These are phyloP conservation scores for Comarum palustre DNA, from an alignment of 306 rosid species.

Conservation along the genomic window DNA sequence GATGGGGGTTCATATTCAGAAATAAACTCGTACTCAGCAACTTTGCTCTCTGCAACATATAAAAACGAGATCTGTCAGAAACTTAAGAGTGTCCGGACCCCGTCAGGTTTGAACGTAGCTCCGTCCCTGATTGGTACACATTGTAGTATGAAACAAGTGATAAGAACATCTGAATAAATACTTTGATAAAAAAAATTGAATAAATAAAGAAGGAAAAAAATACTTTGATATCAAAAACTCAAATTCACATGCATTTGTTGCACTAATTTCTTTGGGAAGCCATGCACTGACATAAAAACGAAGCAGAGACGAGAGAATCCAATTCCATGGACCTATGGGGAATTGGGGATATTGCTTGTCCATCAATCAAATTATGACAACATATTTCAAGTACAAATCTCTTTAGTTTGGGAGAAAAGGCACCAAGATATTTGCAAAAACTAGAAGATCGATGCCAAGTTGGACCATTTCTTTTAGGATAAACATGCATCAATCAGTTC, in stretches of 20 bases:
- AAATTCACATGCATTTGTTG: too few relatives aligned
- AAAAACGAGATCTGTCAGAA: too few relatives aligned
- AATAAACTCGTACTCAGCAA: too few relatives aligned
- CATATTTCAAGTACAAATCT: background rate
- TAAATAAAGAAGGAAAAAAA: too few relatives aligned
- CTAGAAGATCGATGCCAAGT: background rate
- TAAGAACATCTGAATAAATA: too few relatives aligned
- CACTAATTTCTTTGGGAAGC: background rate
- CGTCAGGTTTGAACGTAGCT: too few relatives aligned
- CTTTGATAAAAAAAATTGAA: too few relatives aligned
- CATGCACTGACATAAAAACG: background rate
- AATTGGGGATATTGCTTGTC: background rate
- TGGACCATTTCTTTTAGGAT: background rate
- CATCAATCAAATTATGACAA: background rate
- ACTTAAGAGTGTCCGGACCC: too few relatives aligned
- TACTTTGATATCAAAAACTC: background rate
- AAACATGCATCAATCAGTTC: conserved; percentile 20
- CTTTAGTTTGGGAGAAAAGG: background rate
- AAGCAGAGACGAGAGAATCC: background rate
- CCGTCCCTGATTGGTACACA: too few relatives aligned
- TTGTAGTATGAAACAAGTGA: too few relatives aligned
- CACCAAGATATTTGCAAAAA: conserved; percentile 1
- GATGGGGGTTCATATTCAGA: too few relatives aligned
- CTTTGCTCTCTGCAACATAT: too few relatives aligned
- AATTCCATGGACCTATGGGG: background rate